Base-by-base conservation (phyloP, 78 protist genomes). In the Cavenderia fasciculata region DNA sequence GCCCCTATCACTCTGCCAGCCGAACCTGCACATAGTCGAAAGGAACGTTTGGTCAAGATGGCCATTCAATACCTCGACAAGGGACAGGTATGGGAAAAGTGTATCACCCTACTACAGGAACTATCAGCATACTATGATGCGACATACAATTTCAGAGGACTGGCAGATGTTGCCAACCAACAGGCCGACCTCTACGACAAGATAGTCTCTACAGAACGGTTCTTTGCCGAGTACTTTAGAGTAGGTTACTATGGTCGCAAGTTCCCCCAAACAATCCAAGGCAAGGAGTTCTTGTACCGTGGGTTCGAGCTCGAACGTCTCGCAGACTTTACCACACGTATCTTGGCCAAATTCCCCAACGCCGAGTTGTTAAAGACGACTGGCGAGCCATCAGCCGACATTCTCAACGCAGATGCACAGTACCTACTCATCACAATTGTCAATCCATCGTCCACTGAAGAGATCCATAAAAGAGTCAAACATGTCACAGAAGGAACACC, bases 201-300 rank as follows among this genome's bases (percentile, higher is more conserved):
- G 52, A 94, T 94, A 18, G 29, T 94, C 11, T 59, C 29, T 36
- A 68, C 69, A 11, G 88, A 85, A 27, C 86, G 96, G 54, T 77
- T 86, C 82, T 87, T 54, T 40, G 12, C 87, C 2, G 85, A 84
- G n/a, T 94, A 87, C 73, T 94, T 94, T 59, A 65, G 96, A 31
- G 96, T 94, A 3, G 96, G 94, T 41, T 94, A 87, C 85, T 94
- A 82, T 47, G 96, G 96, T 23, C 65, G 46, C 14, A 87, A 89
- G 4, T 94, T 94, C 93, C 94, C 94, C 0, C 49, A 51, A 4
- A 59, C 59, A 6, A 70, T 87, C 41, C 74, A 85, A 62, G 86
- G 92, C 38, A 70, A 88, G 52, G 96, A 94, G 85, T 94, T 84
- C 63, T 61, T 94, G 46, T 94, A 87, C 34, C 74, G 68, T 21